Conservation (phyloP, 306 rosid species). For the Fragaria vesca region DNA sequence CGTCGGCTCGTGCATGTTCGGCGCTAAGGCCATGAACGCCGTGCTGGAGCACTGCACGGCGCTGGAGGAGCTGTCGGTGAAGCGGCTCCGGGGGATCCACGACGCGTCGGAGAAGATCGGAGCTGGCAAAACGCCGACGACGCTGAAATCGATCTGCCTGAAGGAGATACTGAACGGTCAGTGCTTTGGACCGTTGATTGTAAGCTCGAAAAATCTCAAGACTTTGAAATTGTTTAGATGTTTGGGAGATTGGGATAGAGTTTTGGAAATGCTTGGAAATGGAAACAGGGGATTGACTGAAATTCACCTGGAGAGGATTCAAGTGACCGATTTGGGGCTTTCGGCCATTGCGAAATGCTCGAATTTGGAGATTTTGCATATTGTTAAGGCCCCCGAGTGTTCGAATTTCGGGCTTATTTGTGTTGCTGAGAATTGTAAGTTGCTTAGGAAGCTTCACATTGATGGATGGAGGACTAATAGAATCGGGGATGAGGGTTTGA, state of each 20-base stretch:
- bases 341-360: conserved; percentile 51
- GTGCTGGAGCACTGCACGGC: conserved; percentile 44
- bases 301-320: conserved; percentile 75
- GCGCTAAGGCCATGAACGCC: conserved; percentile 57
- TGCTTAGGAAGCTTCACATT: conserved; percentile 72
- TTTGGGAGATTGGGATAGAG: conserved; percentile 76
- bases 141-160: conserved; percentile 57
- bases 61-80: conserved; percentile 74
- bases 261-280: conserved; percentile 44
- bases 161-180: conserved; percentile 69
- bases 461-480: conserved; percentile 85
- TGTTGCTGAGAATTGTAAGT: conserved; percentile 62
- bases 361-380: conserved; percentile 57
- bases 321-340: conserved; percentile 75
- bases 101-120: conserved; percentile 43
- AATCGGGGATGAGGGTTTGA: conserved; percentile 72
- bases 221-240: conserved; percentile 64
- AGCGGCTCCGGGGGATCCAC: conserved; percentile 64
- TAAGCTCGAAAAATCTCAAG: conserved; percentile 57
- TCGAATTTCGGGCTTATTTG: conserved; percentile 52
- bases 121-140: conserved; percentile 37
- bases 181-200: conserved; percentile 57
- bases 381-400: conserved; percentile 69
- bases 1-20: conserved; percentile 64
- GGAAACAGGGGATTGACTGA: conserved; percentile 46